Evolutionary conservation across 2,329 filamentous ascomycete species (phyloP).

Genomic region (Periconia sp.): DNA sequence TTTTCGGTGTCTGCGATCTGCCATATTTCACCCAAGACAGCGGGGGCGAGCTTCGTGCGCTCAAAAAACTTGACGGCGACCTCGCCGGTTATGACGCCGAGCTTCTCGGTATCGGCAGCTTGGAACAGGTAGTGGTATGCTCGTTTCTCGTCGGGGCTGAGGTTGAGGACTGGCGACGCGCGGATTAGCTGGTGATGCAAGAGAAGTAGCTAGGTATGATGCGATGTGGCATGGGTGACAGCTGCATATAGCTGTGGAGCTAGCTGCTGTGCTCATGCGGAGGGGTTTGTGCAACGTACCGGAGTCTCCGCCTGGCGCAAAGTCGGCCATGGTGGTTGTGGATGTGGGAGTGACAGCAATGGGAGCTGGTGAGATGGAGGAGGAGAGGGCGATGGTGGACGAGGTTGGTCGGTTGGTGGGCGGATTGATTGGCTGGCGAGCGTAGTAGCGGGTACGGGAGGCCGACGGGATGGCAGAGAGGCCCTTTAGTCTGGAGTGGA

Average conservation of each 20-base stretch:
- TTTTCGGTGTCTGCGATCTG: constrained; percentile 98
- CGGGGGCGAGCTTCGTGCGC: constrained; percentile 85
- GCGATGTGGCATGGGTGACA: no score
- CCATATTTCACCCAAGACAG: constrained; percentile 94
- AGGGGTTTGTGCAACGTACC: background rate
- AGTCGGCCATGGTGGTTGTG: background rate
- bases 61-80: constrained; percentile 97
- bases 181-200: background rate
- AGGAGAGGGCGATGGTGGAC: background rate
- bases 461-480: no score
- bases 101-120: constrained; percentile 85
- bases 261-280: no score
- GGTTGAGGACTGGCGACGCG: constrained; percentile 66
- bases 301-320: background rate
- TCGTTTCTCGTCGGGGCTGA: constrained; percentile 89
- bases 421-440: no score
- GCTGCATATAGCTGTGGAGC: no score
- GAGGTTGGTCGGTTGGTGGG: no score
- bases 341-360: background rate
- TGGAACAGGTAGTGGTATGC: constrained; percentile 91
- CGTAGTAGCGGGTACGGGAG: background rate
- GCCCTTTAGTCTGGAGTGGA: background rate
- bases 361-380: background rate
- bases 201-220: background rate
- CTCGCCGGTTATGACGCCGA: constrained; percentile 94